Conservation (phyloP, 2,329 filamentous ascomycete genomes). For the Claviceps sp. region DNA sequence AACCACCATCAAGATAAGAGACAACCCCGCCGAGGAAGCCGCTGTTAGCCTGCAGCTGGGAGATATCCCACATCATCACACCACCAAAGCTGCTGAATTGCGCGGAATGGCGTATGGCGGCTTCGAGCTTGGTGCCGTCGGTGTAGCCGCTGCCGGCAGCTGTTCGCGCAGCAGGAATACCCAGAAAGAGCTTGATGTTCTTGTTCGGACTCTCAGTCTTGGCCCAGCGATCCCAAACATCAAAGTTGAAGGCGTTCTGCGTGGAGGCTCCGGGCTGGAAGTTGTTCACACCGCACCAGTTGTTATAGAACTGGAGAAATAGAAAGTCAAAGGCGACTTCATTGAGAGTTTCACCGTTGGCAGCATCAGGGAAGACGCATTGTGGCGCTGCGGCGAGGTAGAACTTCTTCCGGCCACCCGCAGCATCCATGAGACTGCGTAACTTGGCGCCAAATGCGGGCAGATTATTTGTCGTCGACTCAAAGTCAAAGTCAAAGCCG, state of each 20-base stretch:
- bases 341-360: conserved; percentile 42
- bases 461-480: conserved; percentile 46
- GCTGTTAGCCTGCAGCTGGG: conserved; percentile 42
- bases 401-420: conserved; percentile 42
- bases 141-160: conserved; percentile 45
- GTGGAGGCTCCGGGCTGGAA: conserved; percentile 30
- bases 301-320: conserved; percentile 57
- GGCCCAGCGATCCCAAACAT: conserved; percentile 54
- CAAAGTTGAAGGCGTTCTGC: conserved; percentile 47
- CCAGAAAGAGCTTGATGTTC: conserved; percentile 47
- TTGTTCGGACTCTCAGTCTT: conserved; percentile 39
- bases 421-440: conserved; percentile 39
- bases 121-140: conserved; percentile 28
- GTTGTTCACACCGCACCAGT: conserved; percentile 45
- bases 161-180: conserved; percentile 38
- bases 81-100: conserved; percentile 49
- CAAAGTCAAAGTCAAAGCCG: conserved; percentile 68
- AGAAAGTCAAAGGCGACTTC: conserved; percentile 45
- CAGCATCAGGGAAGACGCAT: conserved; percentile 50
- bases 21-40: conserved; percentile 39
- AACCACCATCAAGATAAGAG: conserved; percentile 16
- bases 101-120: conserved; percentile 39
- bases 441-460: conserved; percentile 45
- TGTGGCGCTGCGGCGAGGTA: conserved; percentile 55
- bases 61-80: conserved; percentile 58